Percentiles rank a stretch among this genome's conserved stretches.
Evolutionary conservation across 257 asterid species (phyloP).

Genomic region (Hygrophila difformis): DNA sequence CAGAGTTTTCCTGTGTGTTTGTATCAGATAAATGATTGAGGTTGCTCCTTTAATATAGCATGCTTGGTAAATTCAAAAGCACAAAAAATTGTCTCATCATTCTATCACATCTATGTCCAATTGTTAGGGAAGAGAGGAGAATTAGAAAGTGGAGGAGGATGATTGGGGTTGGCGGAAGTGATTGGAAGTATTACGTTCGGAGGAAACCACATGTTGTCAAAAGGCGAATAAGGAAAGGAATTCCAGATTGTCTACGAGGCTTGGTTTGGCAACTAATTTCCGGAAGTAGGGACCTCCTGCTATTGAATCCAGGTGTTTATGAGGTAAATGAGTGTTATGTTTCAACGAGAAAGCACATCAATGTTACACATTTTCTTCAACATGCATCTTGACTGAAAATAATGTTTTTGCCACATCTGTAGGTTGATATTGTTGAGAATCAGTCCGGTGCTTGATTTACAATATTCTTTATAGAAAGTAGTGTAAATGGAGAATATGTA

Average conservation of each 20-base stretch:
- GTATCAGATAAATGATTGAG: conserved; percentile 4
- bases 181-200: conserved; percentile 93
- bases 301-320: conserved; percentile 96
- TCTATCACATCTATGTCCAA: conserved; percentile 8
- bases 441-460: no score
- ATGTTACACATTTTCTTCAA: background rate
- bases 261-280: conserved; percentile 97
- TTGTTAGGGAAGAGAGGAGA: conserved; percentile 79
- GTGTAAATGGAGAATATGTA: no score
- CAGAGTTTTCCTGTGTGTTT: conserved; percentile 3
- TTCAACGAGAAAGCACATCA: background rate
- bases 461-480: no score
- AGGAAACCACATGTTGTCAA: conserved; percentile 91
- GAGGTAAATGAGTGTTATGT: conserved; percentile 47
- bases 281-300: conserved; percentile 97
- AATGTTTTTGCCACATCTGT: background rate
- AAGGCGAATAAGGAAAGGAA: conserved; percentile 95
- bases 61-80: background rate
- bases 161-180: conserved; percentile 99
- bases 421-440: no score
- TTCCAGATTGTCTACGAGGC: conserved; percentile 98
- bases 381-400: conserved; percentile 1
- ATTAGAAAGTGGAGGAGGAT: conserved; percentile 96
- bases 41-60: background rate
- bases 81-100: background rate